A percentile compares a stretch with the other conserved stretches of the same genome.
Evolutionary conservation across 768 basidiomycete species (phyloP).

Genomic region (Crepidotus variabilis): DNA sequence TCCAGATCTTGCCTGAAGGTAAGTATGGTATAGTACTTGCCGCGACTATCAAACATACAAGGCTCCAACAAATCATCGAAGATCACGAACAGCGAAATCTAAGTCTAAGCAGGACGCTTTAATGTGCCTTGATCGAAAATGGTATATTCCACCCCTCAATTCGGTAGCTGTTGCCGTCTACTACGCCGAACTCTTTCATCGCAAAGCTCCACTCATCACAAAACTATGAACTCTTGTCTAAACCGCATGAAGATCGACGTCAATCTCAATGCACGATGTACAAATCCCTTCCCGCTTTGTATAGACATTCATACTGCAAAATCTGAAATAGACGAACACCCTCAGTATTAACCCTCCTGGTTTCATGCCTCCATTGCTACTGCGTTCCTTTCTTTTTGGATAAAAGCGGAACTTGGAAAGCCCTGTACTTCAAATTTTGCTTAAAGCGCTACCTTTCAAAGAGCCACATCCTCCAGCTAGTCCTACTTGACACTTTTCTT

Average conservation of each 20-base stretch:
- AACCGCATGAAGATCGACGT: constrained; percentile 7
- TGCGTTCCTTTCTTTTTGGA: constrained; percentile 12
- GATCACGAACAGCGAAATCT: not conserved
- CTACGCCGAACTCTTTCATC: constrained; percentile 21
- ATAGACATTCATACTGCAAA: constrained; percentile 11
- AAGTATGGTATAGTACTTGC: not conserved
- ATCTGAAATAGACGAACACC: constrained; percentile 5
- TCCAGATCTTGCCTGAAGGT: constrained; percentile 1
- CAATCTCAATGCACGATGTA: constrained; percentile 9
- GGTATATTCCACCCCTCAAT: constrained; percentile 19
- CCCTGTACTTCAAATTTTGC: constrained; percentile 8
- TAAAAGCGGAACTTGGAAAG: constrained; percentile 15
- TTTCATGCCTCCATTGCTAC: constrained; percentile 14
- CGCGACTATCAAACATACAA: not conserved
- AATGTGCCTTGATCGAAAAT: constrained; percentile 19
- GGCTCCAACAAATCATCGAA: not conserved
- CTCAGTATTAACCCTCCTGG: constrained; percentile 11
- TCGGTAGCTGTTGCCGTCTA: constrained; percentile 20
- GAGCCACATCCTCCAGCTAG: not conserved
- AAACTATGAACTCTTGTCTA: constrained; percentile 2
- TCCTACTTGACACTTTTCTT: constrained; percentile 6
- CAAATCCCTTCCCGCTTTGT: constrained; percentile 12
- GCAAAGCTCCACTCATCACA: constrained; percentile 7
- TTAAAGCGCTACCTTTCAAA: constrained; percentile 8
- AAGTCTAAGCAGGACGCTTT: constrained; percentile 1